These are phyloP conservation scores for Aspergillus carlsbadensis DNA, from an alignment of 495 filamentous ascomycete genomes.

Conservation along the genomic window DNA sequence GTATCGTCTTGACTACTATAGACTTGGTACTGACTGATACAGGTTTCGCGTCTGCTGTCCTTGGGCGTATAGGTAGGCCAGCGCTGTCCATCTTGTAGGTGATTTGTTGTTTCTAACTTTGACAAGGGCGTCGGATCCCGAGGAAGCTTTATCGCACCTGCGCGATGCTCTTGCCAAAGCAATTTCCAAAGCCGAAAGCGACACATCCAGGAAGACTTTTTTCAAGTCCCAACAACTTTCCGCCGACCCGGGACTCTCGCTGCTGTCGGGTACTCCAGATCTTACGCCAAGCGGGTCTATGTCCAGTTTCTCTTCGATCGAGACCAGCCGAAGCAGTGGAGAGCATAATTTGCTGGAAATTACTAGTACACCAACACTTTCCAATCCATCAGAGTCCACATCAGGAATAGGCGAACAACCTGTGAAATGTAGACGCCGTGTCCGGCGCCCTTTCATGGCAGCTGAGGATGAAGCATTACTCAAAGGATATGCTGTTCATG, in stretches of 20 bases:
- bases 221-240: slow-evolving; percentile 20
- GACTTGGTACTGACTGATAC: slow-evolving; percentile 7
- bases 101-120: slow-evolving; percentile 10
- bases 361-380: slow-evolving; percentile 18
- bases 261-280: slow-evolving; percentile 12
- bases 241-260: slow-evolving; percentile 15
- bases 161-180: slow-evolving; percentile 39
- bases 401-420: slow-evolving; percentile 39
- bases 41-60: slow-evolving; percentile 64
- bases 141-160: slow-evolving; percentile 46
- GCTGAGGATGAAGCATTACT: slow-evolving; percentile 77
- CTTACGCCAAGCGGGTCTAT: slow-evolving; percentile 18
- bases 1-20: background rate
- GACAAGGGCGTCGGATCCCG: slow-evolving; percentile 38
- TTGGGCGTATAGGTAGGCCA: slow-evolving; percentile 43
- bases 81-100: no score
- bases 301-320: slow-evolving; percentile 22
- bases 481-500: slow-evolving; percentile 70
- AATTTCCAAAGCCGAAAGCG: slow-evolving; percentile 34
- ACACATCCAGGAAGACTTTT: slow-evolving; percentile 26
- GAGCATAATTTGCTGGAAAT: slow-evolving; percentile 14
- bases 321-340: slow-evolving; percentile 8
- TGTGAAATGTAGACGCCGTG: slow-evolving; percentile 38
- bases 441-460: slow-evolving; percentile 62
- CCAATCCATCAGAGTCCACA: slow-evolving; percentile 30